Evolutionary conservation across 176 grass and related monocot genomes (phyloP).

Genomic region (Cenchrus fungigraminus): DNA sequence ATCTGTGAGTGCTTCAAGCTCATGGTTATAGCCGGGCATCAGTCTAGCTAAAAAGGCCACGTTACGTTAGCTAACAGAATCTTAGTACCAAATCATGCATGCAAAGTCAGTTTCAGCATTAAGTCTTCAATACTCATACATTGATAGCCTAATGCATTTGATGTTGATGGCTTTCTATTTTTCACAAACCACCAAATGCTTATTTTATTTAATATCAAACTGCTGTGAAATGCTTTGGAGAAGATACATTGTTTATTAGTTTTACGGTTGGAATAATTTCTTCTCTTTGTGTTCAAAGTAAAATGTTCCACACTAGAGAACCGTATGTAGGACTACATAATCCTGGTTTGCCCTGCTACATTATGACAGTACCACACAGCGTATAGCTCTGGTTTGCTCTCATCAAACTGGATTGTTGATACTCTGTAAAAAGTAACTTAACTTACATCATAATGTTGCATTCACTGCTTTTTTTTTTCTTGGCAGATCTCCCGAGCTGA

Average conservation of each 20-base stretch:
- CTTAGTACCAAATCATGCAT: neutral
- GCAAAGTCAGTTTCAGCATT: conserved; percentile 1
- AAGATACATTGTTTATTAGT: neutral
- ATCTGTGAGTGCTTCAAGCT: neutral
- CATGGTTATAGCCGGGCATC: neutral
- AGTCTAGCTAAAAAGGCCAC: neutral
- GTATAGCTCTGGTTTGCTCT: too few relatives aligned
- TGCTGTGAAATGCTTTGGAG: neutral
- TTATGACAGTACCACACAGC: too few relatives aligned
- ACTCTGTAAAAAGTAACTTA: too few relatives aligned
- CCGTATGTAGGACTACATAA: too few relatives aligned
- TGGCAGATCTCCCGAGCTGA: too few relatives aligned
- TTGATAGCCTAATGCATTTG: neutral
- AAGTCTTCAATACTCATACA: neutral
- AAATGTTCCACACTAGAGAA: too few relatives aligned
- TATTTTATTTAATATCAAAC: neutral
- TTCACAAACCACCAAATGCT: neutral
- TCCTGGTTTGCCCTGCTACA: too few relatives aligned
- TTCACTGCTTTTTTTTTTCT: too few relatives aligned
- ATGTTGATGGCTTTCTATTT: conserved; percentile 20
- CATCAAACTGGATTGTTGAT: too few relatives aligned
- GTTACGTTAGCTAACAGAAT: neutral
- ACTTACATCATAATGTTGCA: too few relatives aligned
- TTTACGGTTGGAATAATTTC: neutral
- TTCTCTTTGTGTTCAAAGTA: neutral